Percentiles rank a stretch among this genome's conserved stretches.
These are phyloP conservation scores for Dianthus caryophyllus DNA, from an alignment of 148 eudicot genomes.

Conservation along the genomic window DNA sequence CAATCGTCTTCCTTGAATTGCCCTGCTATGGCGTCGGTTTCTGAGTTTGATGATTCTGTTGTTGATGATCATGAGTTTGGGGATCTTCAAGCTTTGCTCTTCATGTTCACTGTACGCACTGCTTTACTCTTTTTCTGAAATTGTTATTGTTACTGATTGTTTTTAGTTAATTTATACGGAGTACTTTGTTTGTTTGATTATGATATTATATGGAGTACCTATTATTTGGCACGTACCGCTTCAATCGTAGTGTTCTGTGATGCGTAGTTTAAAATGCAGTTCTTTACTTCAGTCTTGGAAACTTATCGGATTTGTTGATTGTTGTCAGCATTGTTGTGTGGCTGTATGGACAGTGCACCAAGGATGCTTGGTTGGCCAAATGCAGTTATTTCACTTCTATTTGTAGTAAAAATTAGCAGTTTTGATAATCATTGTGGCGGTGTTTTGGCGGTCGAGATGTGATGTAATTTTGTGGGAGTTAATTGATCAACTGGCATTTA, in stretches of 20 bases:
- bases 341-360: neutral
- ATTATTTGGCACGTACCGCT: neutral
- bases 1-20: conserved; percentile 44
- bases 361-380: neutral
- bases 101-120: conserved; percentile 79
- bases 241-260: neutral
- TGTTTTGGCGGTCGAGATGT: neutral
- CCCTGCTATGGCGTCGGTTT: conserved; percentile 29
- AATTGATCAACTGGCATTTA: neutral
- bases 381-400: neutral
- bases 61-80: conserved; percentile 54
- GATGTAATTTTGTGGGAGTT: neutral
- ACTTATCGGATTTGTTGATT: neutral
- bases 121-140: neutral
- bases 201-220: neutral
- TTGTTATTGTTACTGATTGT: neutral
- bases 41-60: conserved; percentile 39
- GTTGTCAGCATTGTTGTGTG: neutral
- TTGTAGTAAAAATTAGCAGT: neutral
- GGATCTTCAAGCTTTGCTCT: conserved; percentile 83
- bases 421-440: neutral
- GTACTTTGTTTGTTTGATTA: neutral
- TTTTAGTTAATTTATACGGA: conserved; percentile 5
- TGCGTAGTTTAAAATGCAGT: neutral
- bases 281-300: neutral